Evolutionary conservation across 192 early-diverging fungal genomes (phyloP).

Genomic region (Gigaspora rosea): DNA sequence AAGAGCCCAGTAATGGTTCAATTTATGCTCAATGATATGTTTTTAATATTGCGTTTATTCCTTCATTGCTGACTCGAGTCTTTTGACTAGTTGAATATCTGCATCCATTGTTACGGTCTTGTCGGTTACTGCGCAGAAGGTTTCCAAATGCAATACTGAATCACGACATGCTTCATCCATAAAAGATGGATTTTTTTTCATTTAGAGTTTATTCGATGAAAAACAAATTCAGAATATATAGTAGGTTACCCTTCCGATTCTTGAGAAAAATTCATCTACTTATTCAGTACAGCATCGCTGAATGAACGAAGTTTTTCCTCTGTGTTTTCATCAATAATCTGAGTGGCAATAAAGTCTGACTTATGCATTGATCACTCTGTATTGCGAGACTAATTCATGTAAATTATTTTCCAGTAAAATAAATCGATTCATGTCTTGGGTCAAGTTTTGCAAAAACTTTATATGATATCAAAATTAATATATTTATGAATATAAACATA

Average conservation of each 20-base stretch:
- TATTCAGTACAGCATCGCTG: not conserved
- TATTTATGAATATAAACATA: no score
- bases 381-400: conserved; percentile 3
- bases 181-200: not conserved
- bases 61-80: not conserved
- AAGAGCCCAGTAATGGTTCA: not conserved
- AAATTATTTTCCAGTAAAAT: not conserved
- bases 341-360: not conserved
- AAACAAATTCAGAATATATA: not conserved
- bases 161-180: conserved; percentile 23
- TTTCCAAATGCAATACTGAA: conserved; percentile 26
- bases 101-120: conserved; percentile 24
- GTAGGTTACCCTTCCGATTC: conserved; percentile 19
- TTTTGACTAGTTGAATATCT: conserved; percentile 24
- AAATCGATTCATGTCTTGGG: conserved; percentile 18
- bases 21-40: not conserved
- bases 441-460: conserved; percentile 17
- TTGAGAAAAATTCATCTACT: conserved; percentile 25
- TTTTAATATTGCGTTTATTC: not conserved
- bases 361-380: conserved; percentile 7
- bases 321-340: not conserved
- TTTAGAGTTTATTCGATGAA: not conserved
- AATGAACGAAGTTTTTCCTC: not conserved
- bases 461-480: not conserved
- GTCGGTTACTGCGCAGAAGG: conserved; percentile 21